Percentiles rank a stretch among this genome's conserved stretches.
Conservation (phyloP, 2,329 filamentous ascomycete species). For the Botrytis fabae region DNA sequence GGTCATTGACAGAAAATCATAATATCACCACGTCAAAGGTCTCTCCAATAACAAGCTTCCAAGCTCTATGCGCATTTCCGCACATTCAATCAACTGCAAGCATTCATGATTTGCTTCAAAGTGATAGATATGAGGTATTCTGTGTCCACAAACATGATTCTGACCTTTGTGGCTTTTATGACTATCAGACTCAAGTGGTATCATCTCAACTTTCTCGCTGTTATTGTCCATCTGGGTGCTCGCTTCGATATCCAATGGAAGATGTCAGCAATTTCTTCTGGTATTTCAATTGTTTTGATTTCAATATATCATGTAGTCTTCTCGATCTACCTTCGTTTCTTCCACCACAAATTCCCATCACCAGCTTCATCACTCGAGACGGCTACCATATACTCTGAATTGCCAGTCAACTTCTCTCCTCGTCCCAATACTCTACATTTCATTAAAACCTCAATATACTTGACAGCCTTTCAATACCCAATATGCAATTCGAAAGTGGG, state of each 20-base stretch:
- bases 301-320: neutral
- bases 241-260: slow-evolving; percentile 4
- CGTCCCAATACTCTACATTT: neutral
- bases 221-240: neutral
- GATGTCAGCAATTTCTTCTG: neutral
- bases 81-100: neutral
- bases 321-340: neutral
- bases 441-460: neutral
- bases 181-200: neutral
- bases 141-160: neutral
- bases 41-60: neutral
- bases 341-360: neutral
- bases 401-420: neutral
- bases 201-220: neutral
- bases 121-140: neutral
- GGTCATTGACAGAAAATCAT: neutral
- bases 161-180: neutral
- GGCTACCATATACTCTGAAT: neutral
- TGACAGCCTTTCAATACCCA: neutral
- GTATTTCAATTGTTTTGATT: neutral
- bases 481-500: neutral
- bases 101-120: neutral
- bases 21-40: neutral
- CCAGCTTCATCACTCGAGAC: neutral
- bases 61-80: neutral